These are phyloP conservation scores for Penicillium sp. DNA, from an alignment of 2,329 filamentous ascomycete genomes.

Conservation along the genomic window DNA sequence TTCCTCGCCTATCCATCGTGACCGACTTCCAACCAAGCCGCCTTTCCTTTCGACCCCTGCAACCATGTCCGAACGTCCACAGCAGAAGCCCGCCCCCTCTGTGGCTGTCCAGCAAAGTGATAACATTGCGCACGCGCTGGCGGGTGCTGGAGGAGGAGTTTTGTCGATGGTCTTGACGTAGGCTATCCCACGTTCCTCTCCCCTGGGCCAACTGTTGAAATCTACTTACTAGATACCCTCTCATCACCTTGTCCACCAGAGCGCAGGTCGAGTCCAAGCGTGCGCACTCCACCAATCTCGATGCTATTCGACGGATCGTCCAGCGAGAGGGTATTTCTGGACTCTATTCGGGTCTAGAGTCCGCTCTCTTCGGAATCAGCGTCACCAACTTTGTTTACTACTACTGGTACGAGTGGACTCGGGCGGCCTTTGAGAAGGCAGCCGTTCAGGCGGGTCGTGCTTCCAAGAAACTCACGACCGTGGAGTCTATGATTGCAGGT, in stretches of 20 bases:
- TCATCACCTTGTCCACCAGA: conserved; percentile 95
- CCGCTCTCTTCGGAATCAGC: conserved; percentile 93
- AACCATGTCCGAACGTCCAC: conserved; percentile 42
- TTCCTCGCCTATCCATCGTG: neutral
- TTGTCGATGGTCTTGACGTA: conserved; percentile 95
- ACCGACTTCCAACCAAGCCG: neutral
- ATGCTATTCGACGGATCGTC: conserved; percentile 81
- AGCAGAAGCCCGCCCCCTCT: conserved; percentile 52
- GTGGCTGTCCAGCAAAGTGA: conserved; percentile 79
- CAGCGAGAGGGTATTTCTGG: conserved; percentile 86
- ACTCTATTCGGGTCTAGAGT: conserved; percentile 89
- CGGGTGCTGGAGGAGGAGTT: conserved; percentile 88
- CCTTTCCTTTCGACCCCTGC: conserved; percentile 2
- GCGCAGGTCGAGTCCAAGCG: conserved; percentile 97
- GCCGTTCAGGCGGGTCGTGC: conserved; percentile 70
- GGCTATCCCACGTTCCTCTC: conserved; percentile 21
- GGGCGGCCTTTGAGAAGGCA: conserved; percentile 75
- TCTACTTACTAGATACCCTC: conserved; percentile 69
- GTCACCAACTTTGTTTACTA: conserved; percentile 99
- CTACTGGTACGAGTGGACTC: conserved; percentile 99
- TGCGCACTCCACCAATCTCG: conserved; percentile 78
- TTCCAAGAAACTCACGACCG: conserved; percentile 78
- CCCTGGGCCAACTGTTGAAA: neutral
- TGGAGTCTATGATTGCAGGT: conserved; percentile 93
- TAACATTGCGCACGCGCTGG: conserved; percentile 93